These are phyloP conservation scores for Cetraspora pellucida DNA, from an alignment of 192 early-diverging fungal genomes.

Conservation along the genomic window DNA sequence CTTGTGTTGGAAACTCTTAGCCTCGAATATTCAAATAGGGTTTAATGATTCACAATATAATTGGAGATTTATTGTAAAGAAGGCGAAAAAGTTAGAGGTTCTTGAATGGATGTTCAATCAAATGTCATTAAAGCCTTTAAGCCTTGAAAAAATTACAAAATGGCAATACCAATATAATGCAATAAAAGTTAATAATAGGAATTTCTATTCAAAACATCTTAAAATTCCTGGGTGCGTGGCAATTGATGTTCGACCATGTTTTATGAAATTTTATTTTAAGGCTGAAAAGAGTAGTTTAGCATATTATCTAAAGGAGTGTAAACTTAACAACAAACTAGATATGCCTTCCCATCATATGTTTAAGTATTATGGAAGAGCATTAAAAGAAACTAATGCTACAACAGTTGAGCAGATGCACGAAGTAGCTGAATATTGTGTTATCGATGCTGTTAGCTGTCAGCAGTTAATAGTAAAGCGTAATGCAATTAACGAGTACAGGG, in stretches of 20 bases:
- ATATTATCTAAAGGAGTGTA: constrained; percentile 11
- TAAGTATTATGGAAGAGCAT: constrained; percentile 9
- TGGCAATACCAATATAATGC: background rate
- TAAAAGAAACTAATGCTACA: constrained; percentile 3
- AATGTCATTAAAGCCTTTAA: background rate
- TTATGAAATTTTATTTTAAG: constrained; percentile 11
- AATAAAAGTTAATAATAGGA: constrained; percentile 4
- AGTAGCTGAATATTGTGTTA: constrained; percentile 23
- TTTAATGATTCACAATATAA: constrained; percentile 4
- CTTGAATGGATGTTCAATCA: constrained; percentile 26
- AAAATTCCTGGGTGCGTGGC: constrained; percentile 12
- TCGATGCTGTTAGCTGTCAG: constrained; percentile 6
- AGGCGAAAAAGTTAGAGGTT: constrained; percentile 10
- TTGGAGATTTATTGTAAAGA: constrained; percentile 16
- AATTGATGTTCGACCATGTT: background rate
- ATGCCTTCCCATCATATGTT: background rate
- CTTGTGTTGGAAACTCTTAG: constrained; percentile 14
- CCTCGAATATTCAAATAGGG: background rate
- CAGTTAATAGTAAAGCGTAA: constrained; percentile 6
- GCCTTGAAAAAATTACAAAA: background rate
- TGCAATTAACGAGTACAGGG: constrained; percentile 17
- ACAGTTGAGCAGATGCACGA: constrained; percentile 13
- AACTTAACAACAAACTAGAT: constrained; percentile 10
- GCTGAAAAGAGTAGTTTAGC: background rate
- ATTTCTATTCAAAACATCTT: constrained; percentile 9